Percentiles rank a stretch among this genome's conserved stretches.
phyloP scores from a whole-genome alignment of 2,329 filamentous ascomycete species.

The Diaporthe capsici region DNA sequence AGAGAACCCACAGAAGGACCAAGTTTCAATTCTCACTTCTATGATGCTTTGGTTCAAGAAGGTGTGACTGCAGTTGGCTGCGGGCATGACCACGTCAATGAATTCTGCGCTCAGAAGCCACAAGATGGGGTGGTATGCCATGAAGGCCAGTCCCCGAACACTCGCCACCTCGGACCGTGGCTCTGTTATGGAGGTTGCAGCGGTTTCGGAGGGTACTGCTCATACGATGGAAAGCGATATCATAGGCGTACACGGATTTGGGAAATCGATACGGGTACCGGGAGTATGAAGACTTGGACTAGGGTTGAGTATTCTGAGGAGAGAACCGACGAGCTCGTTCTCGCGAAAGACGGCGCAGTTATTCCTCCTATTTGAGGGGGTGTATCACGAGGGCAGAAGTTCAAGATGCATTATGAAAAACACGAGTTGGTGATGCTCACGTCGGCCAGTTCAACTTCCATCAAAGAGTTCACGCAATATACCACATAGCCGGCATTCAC shows the following conservation, averaged over 20 bases:
- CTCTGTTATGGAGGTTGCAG: slow-evolving; percentile 49
- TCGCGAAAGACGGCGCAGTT: slow-evolving; percentile 46
- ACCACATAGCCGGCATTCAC: too few relatives aligned
- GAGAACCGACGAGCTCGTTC: slow-evolving; percentile 51
- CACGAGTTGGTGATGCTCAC: not conserved
- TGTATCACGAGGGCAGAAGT: not conserved
- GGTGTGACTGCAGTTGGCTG: slow-evolving; percentile 49
- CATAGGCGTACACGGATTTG: slow-evolving; percentile 49
- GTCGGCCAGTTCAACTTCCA: not conserved
- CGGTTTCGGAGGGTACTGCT: slow-evolving; percentile 51
- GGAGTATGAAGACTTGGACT: slow-evolving; percentile 49
- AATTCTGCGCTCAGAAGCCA: slow-evolving; percentile 51
- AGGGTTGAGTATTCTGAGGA: slow-evolving; percentile 49
- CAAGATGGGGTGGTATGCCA: slow-evolving; percentile 25
- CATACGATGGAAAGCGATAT: slow-evolving; percentile 48
- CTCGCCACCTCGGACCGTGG: slow-evolving; percentile 47
- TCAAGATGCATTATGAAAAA: not conserved
- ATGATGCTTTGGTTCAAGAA: slow-evolving; percentile 49
- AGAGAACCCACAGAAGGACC: slow-evolving; percentile 49
- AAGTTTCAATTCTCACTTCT: slow-evolving; percentile 50
- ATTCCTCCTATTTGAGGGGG: too few relatives aligned
- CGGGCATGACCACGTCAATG: slow-evolving; percentile 52
- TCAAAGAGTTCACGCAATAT: not conserved
- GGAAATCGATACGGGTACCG: slow-evolving; percentile 47
- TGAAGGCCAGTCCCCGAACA: too few relatives aligned